phyloP scores from a whole-genome alignment of 257 asterid genomes.

The Solanum virginianum region DNA sequence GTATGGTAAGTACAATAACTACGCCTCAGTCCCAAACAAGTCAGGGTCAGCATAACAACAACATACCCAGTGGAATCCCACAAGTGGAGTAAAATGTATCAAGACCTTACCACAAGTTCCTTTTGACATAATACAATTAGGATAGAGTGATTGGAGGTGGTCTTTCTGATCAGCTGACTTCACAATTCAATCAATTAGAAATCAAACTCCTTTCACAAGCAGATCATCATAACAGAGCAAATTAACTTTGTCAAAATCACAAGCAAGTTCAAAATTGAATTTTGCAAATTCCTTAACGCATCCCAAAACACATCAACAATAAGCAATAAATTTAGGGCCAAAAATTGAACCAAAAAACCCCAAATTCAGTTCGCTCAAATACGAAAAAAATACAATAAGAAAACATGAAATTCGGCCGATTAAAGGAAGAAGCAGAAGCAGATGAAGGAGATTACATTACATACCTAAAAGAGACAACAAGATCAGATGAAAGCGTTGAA shows the following conservation, averaged over 20 bases:
- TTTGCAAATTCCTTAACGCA: background rate
- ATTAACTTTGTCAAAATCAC: background rate
- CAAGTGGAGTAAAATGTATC: no score
- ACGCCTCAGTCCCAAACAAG: background rate
- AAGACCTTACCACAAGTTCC: no score
- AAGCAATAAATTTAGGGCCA: background rate
- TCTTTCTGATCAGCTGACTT: background rate
- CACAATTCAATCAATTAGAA: background rate
- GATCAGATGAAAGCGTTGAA: no score
- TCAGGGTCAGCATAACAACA: background rate
- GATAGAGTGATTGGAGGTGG: background rate
- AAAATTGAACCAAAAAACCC: no score
- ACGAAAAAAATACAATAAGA: no score
- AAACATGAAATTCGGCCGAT: no score
- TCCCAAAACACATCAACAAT: background rate
- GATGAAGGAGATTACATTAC: no score
- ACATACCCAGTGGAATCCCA: no score
- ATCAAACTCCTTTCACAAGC: background rate
- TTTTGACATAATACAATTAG: background rate
- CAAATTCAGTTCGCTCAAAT: no score
- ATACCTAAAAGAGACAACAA: no score
- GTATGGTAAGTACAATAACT: background rate
- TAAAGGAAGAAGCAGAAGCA: no score
- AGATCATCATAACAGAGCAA: background rate
- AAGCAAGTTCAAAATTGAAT: background rate